Evolutionary conservation across 176 grass and related monocot genomes (phyloP).

Genomic region (Aechmea fasciata): DNA sequence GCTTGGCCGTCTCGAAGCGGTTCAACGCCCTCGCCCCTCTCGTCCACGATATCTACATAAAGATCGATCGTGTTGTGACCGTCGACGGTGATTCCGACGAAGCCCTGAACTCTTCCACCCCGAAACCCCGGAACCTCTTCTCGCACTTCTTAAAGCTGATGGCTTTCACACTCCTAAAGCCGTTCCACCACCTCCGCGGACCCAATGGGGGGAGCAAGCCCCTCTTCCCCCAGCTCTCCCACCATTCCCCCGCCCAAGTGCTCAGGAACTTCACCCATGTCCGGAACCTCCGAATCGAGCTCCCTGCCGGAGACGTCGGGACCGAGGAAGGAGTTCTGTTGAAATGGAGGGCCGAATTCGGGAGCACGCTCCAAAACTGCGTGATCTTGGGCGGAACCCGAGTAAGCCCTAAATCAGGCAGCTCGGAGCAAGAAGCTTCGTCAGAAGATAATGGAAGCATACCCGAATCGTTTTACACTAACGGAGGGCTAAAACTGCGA

Average conservation of each 20-base stretch:
- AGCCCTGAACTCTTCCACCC: conserved; percentile 41
- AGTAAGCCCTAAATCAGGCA: conserved; percentile 35
- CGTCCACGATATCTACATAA: conserved; percentile 63
- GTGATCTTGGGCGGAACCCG: conserved; percentile 70
- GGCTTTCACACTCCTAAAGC: conserved; percentile 54
- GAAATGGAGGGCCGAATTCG: conserved; percentile 89
- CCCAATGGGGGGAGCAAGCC: conserved; percentile 34
- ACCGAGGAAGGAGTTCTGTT: conserved; percentile 73
- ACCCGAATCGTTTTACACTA: conserved; percentile 89
- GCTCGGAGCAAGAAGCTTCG: conserved; percentile 20
- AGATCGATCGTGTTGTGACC: conserved; percentile 65
- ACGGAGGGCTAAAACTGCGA: conserved; percentile 77
- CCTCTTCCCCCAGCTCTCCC: conserved; percentile 72
- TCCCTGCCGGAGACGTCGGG: conserved; percentile 67
- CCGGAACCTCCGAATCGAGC: conserved; percentile 58
- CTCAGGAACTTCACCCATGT: conserved; percentile 58
- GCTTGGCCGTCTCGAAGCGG: conserved; percentile 63
- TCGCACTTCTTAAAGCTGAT: conserved; percentile 76
- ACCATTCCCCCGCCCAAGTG: conserved; percentile 81
- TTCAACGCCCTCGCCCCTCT: conserved; percentile 50
- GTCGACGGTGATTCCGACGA: conserved; percentile 69
- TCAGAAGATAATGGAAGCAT: conserved; percentile 80
- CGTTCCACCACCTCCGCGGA: conserved; percentile 51
- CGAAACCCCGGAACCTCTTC: conserved; percentile 51
- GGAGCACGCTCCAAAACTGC: conserved; percentile 80